These are phyloP conservation scores for Rubroboletus satanas DNA, from an alignment of 768 basidiomycete genomes.

Conservation along the genomic window DNA sequence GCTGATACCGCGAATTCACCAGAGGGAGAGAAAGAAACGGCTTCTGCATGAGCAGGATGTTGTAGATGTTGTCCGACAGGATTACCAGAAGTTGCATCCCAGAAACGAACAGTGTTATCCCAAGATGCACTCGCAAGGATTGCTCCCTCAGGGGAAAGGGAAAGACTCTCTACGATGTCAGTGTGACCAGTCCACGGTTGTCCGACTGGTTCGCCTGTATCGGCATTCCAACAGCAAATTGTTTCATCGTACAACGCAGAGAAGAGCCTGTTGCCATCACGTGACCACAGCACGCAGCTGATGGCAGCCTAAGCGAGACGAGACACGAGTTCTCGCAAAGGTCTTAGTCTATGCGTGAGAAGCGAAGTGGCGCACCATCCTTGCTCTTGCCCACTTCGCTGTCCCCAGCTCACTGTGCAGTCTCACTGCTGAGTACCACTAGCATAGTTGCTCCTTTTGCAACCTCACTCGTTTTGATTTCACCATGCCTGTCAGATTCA, in stretches of 20 bases:
- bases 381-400: not conserved
- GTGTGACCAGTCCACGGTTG: slow-evolving; percentile 16
- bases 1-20: slow-evolving; percentile 1
- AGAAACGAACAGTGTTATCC: slow-evolving; percentile 8
- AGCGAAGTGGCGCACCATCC: no score
- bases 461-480: no score
- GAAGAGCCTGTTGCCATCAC: slow-evolving; percentile 10
- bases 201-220: slow-evolving; percentile 1
- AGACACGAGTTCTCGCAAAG: no score
- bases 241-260: not conserved
- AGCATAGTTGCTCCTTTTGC: no score
- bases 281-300: not conserved
- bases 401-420: no score
- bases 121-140: slow-evolving; percentile 4
- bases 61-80: not conserved
- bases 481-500: no score
- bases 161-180: accelerated
- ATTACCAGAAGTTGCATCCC: slow-evolving; percentile 1
- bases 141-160: slow-evolving; percentile 2
- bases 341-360: no score
- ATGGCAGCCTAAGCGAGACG: no score
- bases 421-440: no score
- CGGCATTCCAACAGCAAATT: slow-evolving; percentile 7
- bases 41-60: not conserved
- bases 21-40: slow-evolving; percentile 5